Conservation (phyloP, 225 moss, liverwort and hornwort genomes). For the Asterella californica region DNA sequence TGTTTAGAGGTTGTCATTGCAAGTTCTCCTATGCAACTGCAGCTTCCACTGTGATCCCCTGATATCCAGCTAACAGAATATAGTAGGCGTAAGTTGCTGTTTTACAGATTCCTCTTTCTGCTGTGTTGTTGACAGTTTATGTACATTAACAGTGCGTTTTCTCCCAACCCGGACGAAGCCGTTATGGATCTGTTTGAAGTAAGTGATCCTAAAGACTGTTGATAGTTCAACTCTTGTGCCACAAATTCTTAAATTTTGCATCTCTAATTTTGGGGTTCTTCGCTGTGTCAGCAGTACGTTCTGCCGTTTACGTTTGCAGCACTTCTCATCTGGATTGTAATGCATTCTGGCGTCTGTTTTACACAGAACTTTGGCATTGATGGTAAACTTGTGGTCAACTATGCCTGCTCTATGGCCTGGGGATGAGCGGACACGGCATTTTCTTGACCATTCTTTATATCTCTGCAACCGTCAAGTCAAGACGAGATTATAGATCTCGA, state of each 20-base stretch:
- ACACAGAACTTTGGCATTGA: slow-evolving; percentile 87
- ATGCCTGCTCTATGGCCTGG: slow-evolving; percentile 89
- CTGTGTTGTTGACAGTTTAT: slow-evolving; percentile 55
- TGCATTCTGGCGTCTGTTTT: neutral
- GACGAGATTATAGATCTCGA: neutral
- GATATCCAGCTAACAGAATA: too few relatives aligned
- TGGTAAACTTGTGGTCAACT: slow-evolving; percentile 89
- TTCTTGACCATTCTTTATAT: neutral
- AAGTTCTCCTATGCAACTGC: too few relatives aligned
- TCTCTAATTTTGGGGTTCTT: neutral
- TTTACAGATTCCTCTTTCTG: neutral
- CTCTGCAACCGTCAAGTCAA: too few relatives aligned
- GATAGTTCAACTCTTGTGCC: neutral
- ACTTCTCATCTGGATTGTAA: neutral
- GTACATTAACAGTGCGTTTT: slow-evolving; percentile 89
- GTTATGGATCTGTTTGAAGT: slow-evolving; percentile 86
- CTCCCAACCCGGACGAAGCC: slow-evolving; percentile 87
- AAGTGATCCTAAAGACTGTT: slow-evolving; percentile 7
- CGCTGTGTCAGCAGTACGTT: neutral
- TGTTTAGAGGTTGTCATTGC: too few relatives aligned
- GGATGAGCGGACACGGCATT: slow-evolving; percentile 33
- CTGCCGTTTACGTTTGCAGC: neutral
- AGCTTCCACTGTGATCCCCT: neutral
- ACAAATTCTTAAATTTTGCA: neutral
- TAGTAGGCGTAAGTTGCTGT: neutral